A percentile compares a stretch with the other conserved stretches of the same genome.
Conservation (phyloP, 2,329 filamentous ascomycete species). For the Dactylellina haptotyla region DNA sequence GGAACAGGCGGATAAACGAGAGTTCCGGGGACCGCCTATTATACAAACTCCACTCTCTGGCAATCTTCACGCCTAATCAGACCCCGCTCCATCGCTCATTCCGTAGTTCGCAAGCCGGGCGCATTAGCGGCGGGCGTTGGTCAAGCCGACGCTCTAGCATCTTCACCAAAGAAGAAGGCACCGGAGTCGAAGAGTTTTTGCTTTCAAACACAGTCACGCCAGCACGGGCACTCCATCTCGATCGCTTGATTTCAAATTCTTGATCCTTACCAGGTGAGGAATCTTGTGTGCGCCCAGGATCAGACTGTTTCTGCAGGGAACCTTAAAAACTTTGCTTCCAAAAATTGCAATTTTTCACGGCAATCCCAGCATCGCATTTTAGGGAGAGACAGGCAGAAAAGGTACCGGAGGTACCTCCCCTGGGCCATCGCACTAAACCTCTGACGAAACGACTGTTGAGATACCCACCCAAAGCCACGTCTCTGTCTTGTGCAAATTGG, state of each 20-base stretch:
- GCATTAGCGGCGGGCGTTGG: background rate
- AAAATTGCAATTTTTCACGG: slow-evolving; percentile 12
- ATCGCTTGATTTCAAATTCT: slow-evolving; percentile 29
- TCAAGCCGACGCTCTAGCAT: slow-evolving; percentile 26
- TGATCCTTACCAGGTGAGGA: slow-evolving; percentile 30
- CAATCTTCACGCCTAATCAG: too few species aligned
- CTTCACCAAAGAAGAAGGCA: slow-evolving; percentile 16
- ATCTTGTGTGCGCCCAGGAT: slow-evolving; percentile 20
- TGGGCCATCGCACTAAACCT: slow-evolving; percentile 37
- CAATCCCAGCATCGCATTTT: slow-evolving; percentile 21
- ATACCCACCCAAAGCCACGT: slow-evolving; percentile 42
- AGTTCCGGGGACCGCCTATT: slow-evolving; percentile 7
- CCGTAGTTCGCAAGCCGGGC: slow-evolving; percentile 18
- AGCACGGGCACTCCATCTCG: slow-evolving; percentile 20
- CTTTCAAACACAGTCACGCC: slow-evolving; percentile 31
- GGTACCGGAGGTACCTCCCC: slow-evolving; percentile 8
- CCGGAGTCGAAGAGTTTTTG: background rate
- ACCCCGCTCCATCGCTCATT: slow-evolving; percentile 24
- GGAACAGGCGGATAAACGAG: slow-evolving; percentile 30
- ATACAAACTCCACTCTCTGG: background rate
- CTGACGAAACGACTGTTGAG: slow-evolving; percentile 23
- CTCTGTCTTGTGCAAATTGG: slow-evolving; percentile 26
- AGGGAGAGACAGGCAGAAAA: slow-evolving; percentile 11
- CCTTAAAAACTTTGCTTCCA: slow-evolving; percentile 41
- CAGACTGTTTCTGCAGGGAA: slow-evolving; percentile 20